These are phyloP conservation scores for Phytophthora rubi DNA, from an alignment of 352 stramenopile genomes.

Conservation along the genomic window DNA sequence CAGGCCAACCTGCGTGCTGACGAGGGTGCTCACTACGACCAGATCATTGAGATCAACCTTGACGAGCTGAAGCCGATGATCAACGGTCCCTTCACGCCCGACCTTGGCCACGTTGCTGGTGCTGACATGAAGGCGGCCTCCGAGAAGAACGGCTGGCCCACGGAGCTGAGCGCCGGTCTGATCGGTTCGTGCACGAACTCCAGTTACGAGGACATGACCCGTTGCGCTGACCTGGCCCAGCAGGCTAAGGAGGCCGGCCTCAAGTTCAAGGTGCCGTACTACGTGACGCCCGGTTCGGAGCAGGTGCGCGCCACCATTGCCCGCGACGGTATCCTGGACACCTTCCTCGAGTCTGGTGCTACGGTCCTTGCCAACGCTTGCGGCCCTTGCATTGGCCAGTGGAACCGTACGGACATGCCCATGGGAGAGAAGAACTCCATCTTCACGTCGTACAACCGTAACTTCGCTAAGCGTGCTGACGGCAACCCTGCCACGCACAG, in stretches of 20 bases:
- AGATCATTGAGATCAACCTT: slow-evolving; percentile 95
- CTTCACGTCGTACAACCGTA: slow-evolving; percentile 96
- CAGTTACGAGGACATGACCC: slow-evolving; percentile 94
- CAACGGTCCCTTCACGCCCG: slow-evolving; percentile 93
- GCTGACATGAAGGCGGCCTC: slow-evolving; percentile 67
- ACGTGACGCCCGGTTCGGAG: slow-evolving; percentile 93
- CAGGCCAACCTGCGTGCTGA: slow-evolving; percentile 88
- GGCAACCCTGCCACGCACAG: slow-evolving; percentile 93
- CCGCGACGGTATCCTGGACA: slow-evolving; percentile 91
- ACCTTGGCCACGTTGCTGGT: slow-evolving; percentile 88
- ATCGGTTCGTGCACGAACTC: slow-evolving; percentile 96
- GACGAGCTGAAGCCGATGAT: slow-evolving; percentile 90
- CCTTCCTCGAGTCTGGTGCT: slow-evolving; percentile 88
- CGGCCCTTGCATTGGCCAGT: slow-evolving; percentile 95
- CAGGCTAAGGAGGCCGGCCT: slow-evolving; percentile 85
- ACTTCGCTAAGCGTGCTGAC: slow-evolving; percentile 95
- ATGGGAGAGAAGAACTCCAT: slow-evolving; percentile 94
- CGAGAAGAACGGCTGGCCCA: slow-evolving; percentile 92
- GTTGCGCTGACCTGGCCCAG: slow-evolving; percentile 89
- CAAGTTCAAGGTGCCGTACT: slow-evolving; percentile 94
- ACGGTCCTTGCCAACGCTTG: slow-evolving; percentile 93
- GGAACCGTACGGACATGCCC: slow-evolving; percentile 91
- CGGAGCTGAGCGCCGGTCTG: slow-evolving; percentile 89
- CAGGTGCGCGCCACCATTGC: slow-evolving; percentile 93
- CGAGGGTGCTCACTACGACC: slow-evolving; percentile 92